Evolutionary conservation across 1,284 basidiomycete species (phyloP), one percentile per base, ranked within the genome.

Genomic region (Laetiporus sulphureus): DNA sequence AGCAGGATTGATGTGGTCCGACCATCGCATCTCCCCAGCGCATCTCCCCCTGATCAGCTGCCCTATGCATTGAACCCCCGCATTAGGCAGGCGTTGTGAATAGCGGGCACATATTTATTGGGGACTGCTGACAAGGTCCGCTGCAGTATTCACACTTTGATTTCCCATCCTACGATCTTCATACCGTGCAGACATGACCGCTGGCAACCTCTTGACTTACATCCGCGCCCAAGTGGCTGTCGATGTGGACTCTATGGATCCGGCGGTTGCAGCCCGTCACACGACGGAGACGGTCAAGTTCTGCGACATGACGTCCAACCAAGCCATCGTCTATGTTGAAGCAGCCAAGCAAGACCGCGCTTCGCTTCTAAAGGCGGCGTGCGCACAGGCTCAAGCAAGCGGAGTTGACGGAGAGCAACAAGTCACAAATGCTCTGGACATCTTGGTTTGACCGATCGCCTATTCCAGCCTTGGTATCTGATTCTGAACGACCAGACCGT

Each of bases 181-280:
- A n/a, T n/a, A n/a, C n/a, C n/a, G n/a, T n/a, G n/a, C n/a, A n/a
- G n/a, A n/a, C n/a, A n/a, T n/a, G n/a, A n/a, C n/a, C n/a, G n/a
- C n/a, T n/a, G n/a, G n/a, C 12, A 32, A 7, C 56, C 61, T 72
- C 19, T 61, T 73, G 25, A 47, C 64, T 3, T 61, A 66, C 44
- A 55, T 73, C 21, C 63, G 66, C 40, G 38, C 55, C 4, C 46
- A 61, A 4, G 48, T 71, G 18, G 54, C 57, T 29, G 56, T 75
- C 52, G 71, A 75, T 59, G 63, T 74, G 47, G 72, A 74, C 54
- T 71, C 70, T 10, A 74, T 73, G 70, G 68, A 73, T 51, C 63
- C 66, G 11, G 58, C 51, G 19, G 64, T 68, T 33, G 68, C 72
- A 2, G 54, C 52, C 16, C 59, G 62, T 3, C 64, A 71, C 49